Evolutionary conservation across 2,329 filamentous ascomycete genomes (phyloP).

Genomic region (Fusarium napiforme): DNA sequence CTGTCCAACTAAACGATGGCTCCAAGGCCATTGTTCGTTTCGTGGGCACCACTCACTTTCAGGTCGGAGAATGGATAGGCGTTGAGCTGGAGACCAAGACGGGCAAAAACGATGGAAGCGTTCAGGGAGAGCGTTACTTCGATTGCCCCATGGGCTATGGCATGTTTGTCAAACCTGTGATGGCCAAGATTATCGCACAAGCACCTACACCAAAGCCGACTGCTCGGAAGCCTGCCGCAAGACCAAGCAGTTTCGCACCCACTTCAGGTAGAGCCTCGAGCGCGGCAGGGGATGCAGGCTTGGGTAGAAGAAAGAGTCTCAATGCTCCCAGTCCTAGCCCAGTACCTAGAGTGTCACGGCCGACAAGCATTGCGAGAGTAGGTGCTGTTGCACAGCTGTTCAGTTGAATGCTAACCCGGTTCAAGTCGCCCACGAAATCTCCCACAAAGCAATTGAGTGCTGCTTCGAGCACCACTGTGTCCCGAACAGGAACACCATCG

Average conservation of each 20-base stretch:
- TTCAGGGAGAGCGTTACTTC: slow-evolving; percentile 89
- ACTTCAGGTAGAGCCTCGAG: slow-evolving; percentile 54
- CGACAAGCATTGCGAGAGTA: slow-evolving; percentile 68
- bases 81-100: slow-evolving; percentile 84
- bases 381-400: slow-evolving; percentile 41
- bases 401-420: slow-evolving; percentile 29
- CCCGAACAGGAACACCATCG: slow-evolving; percentile 73
- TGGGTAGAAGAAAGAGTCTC: slow-evolving; percentile 73
- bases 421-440: slow-evolving; percentile 79
- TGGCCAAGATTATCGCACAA: slow-evolving; percentile 69
- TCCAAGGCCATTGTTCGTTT: slow-evolving; percentile 83
- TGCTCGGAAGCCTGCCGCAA: slow-evolving; percentile 54
- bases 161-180: slow-evolving; percentile 86
- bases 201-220: slow-evolving; percentile 53
- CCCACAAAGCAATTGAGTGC: slow-evolving; percentile 77
- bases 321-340: slow-evolving; percentile 80
- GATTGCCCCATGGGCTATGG: slow-evolving; percentile 79
- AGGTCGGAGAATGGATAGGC: slow-evolving; percentile 86
- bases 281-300: slow-evolving; percentile 61
- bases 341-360: slow-evolving; percentile 65
- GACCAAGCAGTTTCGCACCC: slow-evolving; percentile 62
- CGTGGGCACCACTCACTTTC: slow-evolving; percentile 82
- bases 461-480: slow-evolving; percentile 67
- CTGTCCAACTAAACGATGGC: slow-evolving; percentile 81
- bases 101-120: slow-evolving; percentile 94